Percentiles rank a stretch among this genome's conserved stretches.
Evolutionary conservation across 495 filamentous ascomycete species (phyloP).

Genomic region (Daldinia decipiens): DNA sequence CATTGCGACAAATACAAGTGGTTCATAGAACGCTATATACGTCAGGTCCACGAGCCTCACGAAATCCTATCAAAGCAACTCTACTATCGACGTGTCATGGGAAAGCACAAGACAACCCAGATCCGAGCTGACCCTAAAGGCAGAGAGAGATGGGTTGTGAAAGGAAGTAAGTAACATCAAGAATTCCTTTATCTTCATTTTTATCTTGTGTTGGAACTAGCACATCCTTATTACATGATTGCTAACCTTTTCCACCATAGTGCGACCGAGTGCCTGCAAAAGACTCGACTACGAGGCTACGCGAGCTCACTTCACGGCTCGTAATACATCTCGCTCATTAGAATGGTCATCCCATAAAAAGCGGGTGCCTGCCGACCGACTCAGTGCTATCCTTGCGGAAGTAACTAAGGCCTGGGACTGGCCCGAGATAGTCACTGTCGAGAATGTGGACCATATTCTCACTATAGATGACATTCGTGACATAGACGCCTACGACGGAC

Average conservation of each 20-base stretch:
- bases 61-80: neutral
- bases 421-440: neutral
- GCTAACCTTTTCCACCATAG: neutral
- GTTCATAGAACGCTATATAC: conserved; percentile 7
- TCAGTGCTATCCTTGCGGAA: neutral
- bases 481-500: neutral
- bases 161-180: neutral
- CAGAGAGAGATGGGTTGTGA: conserved; percentile 4
- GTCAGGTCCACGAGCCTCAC: neutral
- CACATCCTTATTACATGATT: neutral
- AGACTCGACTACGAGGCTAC: conserved; percentile 11
- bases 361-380: conserved; percentile 7
- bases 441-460: neutral
- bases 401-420: neutral
- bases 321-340: neutral
- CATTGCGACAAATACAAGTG: conserved; percentile 15
- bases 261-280: neutral
- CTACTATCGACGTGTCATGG: conserved; percentile 9
- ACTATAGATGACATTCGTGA: neutral
- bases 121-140: neutral
- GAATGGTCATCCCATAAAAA: neutral
- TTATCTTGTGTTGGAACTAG: neutral
- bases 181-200: neutral
- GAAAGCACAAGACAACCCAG: neutral
- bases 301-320: neutral